A percentile compares a stretch with the other conserved stretches of the same genome.
Conservation (phyloP, 139 green algal species). For the Astrephomene gubernaculifera region DNA sequence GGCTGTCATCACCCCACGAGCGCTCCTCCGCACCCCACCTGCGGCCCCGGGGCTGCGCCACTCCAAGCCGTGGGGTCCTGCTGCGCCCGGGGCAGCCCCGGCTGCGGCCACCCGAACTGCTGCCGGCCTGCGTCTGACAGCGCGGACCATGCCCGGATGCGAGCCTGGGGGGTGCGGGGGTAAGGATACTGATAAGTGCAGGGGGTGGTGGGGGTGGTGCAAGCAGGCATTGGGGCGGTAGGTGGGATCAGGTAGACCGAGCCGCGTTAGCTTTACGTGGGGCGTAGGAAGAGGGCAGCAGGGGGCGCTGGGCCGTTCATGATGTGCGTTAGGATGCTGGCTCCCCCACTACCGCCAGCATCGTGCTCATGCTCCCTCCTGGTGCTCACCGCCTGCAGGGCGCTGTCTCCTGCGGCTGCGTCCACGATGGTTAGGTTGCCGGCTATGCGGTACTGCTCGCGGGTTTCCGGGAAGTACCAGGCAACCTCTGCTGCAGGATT, state of each 20-base stretch:
- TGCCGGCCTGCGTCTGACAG: conserved; percentile 10
- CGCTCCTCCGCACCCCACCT: background rate
- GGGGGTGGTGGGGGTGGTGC: background rate
- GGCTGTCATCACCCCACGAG: background rate
- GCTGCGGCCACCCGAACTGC: conserved; percentile 59
- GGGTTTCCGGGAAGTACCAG: conserved; percentile 82
- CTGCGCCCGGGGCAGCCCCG: conserved; percentile 44
- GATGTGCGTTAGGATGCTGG: too few relatives aligned
- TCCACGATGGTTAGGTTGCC: conserved; percentile 69
- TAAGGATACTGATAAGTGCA: background rate
- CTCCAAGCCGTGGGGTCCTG: conserved; percentile 12
- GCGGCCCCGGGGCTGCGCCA: background rate
- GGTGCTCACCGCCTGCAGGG: conserved; percentile 48
- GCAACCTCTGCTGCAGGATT: conserved; percentile 71
- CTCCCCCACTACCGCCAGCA: too few relatives aligned
- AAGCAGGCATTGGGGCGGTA: too few relatives aligned
- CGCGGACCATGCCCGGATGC: background rate
- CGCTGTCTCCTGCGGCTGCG: conserved; percentile 39
- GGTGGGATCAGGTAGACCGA: too few relatives aligned
- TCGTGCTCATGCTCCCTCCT: background rate
- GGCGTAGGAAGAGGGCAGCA: too few relatives aligned
- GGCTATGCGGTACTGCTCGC: conserved; percentile 79
- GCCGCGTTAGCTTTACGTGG: too few relatives aligned
- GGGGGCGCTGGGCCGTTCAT: too few relatives aligned
- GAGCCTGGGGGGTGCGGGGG: background rate